Percentiles rank a stretch among this genome's conserved stretches.
These are phyloP conservation scores for Penicillium corylophilum DNA, from an alignment of 2,329 filamentous ascomycete species.

Conservation along the genomic window DNA sequence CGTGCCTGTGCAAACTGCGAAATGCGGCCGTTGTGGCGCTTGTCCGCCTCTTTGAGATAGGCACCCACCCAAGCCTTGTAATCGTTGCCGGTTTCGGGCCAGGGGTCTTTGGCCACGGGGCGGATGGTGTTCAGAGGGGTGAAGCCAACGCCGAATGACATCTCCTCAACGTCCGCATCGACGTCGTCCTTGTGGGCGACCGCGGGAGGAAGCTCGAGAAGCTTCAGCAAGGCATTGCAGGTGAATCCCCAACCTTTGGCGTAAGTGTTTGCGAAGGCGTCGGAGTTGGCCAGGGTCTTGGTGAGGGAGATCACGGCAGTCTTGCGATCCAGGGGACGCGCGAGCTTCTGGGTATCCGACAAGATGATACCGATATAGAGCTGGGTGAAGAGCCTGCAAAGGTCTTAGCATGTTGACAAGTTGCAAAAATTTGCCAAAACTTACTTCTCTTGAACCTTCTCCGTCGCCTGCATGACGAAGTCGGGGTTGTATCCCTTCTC, in stretches of 20 bases:
- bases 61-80: constrained; percentile 78
- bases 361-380: constrained; percentile 87
- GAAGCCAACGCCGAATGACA: constrained; percentile 92
- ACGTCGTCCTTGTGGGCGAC: constrained; percentile 69
- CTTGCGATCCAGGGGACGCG: constrained; percentile 86
- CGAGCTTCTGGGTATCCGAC: constrained; percentile 82
- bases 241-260: constrained; percentile 85
- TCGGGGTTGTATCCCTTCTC: constrained; percentile 86
- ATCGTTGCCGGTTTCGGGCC: constrained; percentile 78
- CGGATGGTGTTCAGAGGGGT: constrained; percentile 91
- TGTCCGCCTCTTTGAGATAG: constrained; percentile 76
- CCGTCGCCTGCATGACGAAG: constrained; percentile 83
- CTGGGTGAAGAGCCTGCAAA: constrained; percentile 67
- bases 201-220: constrained; percentile 85
- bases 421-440: constrained; percentile 20
- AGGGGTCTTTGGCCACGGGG: constrained; percentile 71
- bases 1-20: constrained; percentile 70
- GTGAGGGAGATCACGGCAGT: constrained; percentile 89
- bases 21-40: constrained; percentile 68
- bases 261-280: constrained; percentile 77
- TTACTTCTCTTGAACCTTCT: constrained; percentile 71
- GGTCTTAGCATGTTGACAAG: not conserved
- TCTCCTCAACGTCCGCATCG: constrained; percentile 90
- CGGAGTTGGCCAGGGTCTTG: constrained; percentile 84
- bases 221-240: constrained; percentile 81